Base-by-base conservation (phyloP, 2,329 filamentous ascomycete species). In the Microdochium bolleyi region DNA sequence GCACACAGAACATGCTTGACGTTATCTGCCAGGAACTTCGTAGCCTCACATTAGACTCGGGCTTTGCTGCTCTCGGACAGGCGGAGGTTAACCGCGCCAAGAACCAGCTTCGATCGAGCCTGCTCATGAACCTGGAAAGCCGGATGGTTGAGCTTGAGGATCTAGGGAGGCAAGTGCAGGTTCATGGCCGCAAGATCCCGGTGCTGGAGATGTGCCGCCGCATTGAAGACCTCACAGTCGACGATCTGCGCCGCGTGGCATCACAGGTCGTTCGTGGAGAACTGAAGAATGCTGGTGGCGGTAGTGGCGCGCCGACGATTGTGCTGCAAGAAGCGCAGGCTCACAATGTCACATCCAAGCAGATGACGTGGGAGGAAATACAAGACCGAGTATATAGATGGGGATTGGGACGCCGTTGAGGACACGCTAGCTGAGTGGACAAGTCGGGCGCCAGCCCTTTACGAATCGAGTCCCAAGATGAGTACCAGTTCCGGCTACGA, bases 81-180 rank as follows among this genome's bases (percentile, higher is more conserved):
- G 78, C 76, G 34, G 94, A 99, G 71, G 92, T 99, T 54, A 83
- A 85, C 64, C 85, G 94, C 50, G 94, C 94, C 19, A 99, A 99
- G 81, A 99, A 99, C 70, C 94, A 99, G 74, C 83, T 99, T 16
- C 84, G 92, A 44, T 92, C 86, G 14, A 88, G 84, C 53, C 77
- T 99, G 41, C 80, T 99, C 50, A 99, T 99, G 94, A 99, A 99
- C 72, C 82, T 99, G 25, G 94, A 99, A 74, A 91, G 85, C 60
- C 82, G 94, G 55, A 96, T 99, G 91, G 91, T 99, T 10, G 94
- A 97, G 73, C 80, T 99, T 7, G 94, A 99, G 71, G 94, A 99
- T 67, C 79, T 99, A 0, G 94, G 94, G 22, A 77, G 94, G 57
- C 92, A 96, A 68, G 90, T 99, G 11, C 94, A 97, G 74, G 89